A percentile compares a stretch with the other conserved stretches of the same genome.
phyloP scores from a whole-genome alignment of 2,329 filamentous ascomycete genomes.

The Fusarium coffeatum region DNA sequence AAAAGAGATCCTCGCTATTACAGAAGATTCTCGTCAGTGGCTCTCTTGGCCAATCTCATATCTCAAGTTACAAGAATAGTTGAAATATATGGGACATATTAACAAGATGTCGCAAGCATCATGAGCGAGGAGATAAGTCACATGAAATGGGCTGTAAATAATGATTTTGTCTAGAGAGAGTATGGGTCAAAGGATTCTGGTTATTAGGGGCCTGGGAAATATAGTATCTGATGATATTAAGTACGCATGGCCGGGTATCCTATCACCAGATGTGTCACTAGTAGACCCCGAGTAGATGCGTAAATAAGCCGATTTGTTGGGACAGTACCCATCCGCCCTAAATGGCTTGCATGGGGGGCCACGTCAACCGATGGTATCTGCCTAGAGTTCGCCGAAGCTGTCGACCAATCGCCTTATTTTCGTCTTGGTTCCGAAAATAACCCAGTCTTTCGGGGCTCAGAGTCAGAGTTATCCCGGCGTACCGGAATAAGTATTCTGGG shows the following conservation, averaged over 20 bases:
- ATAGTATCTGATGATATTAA: no score
- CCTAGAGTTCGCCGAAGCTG: not conserved
- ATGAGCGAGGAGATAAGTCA: not conserved
- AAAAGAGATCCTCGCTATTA: not conserved
- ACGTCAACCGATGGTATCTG: not conserved
- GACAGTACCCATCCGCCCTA: not conserved
- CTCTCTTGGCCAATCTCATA: not conserved
- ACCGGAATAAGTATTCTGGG: not conserved
- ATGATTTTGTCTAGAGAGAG: no score
- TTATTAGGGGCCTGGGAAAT: no score
- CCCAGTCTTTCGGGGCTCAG: not conserved
- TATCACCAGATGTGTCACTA: no score
- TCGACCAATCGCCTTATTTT: not conserved
- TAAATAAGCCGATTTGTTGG: not conserved
- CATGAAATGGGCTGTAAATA: no score
- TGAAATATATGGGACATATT: not conserved
- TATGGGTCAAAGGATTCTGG: no score
- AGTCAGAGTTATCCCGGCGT: accelerated
- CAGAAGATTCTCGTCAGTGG: not conserved
- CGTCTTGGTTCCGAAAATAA: not conserved
- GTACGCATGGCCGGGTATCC: no score
- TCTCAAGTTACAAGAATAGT: not conserved
- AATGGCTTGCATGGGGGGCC: not conserved
- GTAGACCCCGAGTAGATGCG: no score
- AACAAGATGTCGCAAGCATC: not conserved